A percentile compares a stretch with the other conserved stretches of the same genome.
Evolutionary conservation across 108 stramenopile genomes (phyloP).

Genomic region (Mayamaea pseudoterrestris): DNA sequence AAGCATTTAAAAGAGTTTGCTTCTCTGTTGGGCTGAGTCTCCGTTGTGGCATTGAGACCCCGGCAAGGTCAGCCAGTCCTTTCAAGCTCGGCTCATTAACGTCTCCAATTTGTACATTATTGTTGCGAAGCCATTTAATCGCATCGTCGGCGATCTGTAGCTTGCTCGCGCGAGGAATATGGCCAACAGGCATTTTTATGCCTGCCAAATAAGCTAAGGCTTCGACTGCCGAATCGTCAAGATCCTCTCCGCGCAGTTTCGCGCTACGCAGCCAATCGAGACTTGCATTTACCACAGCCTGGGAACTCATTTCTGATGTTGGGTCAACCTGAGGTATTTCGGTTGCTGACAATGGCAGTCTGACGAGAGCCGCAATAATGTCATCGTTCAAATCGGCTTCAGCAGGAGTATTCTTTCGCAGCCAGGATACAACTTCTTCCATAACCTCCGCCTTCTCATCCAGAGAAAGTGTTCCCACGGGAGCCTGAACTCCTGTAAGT

Average conservation of each 20-base stretch:
- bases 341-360: constrained; percentile 15
- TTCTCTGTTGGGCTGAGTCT: constrained; percentile 4
- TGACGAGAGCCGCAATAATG: constrained; percentile 1
- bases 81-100: constrained; percentile 2
- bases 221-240: constrained; percentile 6
- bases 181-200: neutral
- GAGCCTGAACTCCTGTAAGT: neutral
- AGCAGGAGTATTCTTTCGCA: constrained; percentile 5
- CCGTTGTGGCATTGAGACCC: constrained; percentile 6
- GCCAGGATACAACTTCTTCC: constrained; percentile 13
- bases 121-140: constrained; percentile 20
- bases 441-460: constrained; percentile 5
- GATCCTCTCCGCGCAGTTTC: constrained; percentile 4
- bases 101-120: constrained; percentile 2
- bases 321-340: constrained; percentile 6
- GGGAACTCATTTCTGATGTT: constrained; percentile 3
- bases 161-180: neutral
- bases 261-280: constrained; percentile 20
- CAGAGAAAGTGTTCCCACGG: neutral
- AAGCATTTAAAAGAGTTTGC: constrained; percentile 7
- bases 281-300: constrained; percentile 8
- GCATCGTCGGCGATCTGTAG: constrained; percentile 12
- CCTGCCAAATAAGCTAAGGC: constrained; percentile 5
- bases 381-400: constrained; percentile 1
- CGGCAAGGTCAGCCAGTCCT: constrained; percentile 5